Conservation (phyloP, 1,139 yeast genomes). For the Yamadazyma blattariae region DNA sequence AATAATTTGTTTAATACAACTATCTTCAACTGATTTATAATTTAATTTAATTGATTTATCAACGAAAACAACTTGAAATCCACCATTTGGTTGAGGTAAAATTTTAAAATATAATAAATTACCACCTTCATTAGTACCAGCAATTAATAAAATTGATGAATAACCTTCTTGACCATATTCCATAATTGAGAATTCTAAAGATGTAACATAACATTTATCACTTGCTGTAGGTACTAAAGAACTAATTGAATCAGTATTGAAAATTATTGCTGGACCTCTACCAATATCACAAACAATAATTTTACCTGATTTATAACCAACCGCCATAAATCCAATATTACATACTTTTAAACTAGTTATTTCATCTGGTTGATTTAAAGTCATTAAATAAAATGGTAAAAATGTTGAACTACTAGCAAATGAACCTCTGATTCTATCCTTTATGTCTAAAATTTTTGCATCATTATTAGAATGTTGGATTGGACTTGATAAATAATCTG, state of each 20-base stretch:
- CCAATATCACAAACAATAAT: conserved; percentile 70
- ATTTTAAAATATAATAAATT: conserved; percentile 64
- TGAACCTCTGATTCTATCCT: conserved; percentile 30
- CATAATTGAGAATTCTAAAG: conserved; percentile 71
- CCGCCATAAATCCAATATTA: conserved; percentile 80
- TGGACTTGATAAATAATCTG: conserved; percentile 29
- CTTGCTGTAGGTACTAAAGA: conserved; percentile 38
- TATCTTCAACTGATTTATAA: conserved; percentile 33
- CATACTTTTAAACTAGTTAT: conserved; percentile 67
- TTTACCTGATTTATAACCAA: conserved; percentile 77
- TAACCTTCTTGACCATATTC: conserved; percentile 63
- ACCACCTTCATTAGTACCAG: conserved; percentile 81
- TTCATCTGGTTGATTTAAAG: conserved; percentile 33
- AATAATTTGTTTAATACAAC: conserved; percentile 36
- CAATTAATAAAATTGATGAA: conserved; percentile 68
- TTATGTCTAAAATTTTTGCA: conserved; percentile 32
- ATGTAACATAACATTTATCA: conserved; percentile 44
- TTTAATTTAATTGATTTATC: conserved; percentile 46
- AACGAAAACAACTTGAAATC: conserved; percentile 59
- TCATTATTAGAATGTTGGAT: conserved; percentile 35
- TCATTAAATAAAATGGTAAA: conserved; percentile 56
- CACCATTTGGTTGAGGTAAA: conserved; percentile 66
- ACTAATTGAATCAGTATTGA: conserved; percentile 43
- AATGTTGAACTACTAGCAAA: conserved; percentile 42
- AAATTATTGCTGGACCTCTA: conserved; percentile 81